Evolutionary conservation across 495 filamentous ascomycete genomes (phyloP).

Genomic region (Glutinoglossum americanum): DNA sequence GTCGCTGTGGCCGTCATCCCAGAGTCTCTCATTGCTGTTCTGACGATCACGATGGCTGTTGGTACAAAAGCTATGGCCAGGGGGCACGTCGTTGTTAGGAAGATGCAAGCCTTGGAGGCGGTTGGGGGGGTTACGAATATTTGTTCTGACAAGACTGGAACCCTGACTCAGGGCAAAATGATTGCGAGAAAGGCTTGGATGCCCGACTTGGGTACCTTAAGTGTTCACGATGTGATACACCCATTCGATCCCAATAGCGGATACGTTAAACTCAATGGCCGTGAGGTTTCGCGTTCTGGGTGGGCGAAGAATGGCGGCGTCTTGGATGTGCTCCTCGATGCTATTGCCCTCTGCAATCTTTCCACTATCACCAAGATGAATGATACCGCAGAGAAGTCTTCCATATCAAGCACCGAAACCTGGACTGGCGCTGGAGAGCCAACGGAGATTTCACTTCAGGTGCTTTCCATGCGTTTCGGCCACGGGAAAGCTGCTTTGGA

Average conservation of each 20-base stretch:
- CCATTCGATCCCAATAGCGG: slow-evolving; percentile 38
- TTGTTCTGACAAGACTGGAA: slow-evolving; percentile 77
- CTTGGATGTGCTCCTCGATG: slow-evolving; percentile 40
- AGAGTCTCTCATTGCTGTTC: slow-evolving; percentile 44
- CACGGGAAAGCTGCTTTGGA: slow-evolving; percentile 23
- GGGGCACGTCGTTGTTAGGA: slow-evolving; percentile 59
- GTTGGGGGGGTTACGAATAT: slow-evolving; percentile 74
- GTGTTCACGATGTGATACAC: slow-evolving; percentile 34
- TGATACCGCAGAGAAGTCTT: slow-evolving; percentile 4
- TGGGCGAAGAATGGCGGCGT: neutral
- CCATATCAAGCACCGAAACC: slow-evolving; percentile 8
- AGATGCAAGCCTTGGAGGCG: slow-evolving; percentile 59
- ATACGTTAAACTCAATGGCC: slow-evolving; percentile 19
- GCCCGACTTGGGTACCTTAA: slow-evolving; percentile 40
- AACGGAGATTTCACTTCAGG: slow-evolving; percentile 65
- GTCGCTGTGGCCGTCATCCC: slow-evolving; percentile 30
- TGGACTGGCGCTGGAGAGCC: slow-evolving; percentile 68
- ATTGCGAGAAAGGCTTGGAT: slow-evolving; percentile 67
- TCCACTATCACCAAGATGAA: slow-evolving; percentile 39
- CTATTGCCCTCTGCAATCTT: slow-evolving; percentile 60
- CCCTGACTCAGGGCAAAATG: slow-evolving; percentile 47
- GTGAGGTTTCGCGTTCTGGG: slow-evolving; percentile 13
- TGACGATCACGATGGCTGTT: slow-evolving; percentile 57
- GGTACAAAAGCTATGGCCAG: slow-evolving; percentile 59
- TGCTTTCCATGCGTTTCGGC: slow-evolving; percentile 52